These are phyloP conservation scores for Aureobasidium sp. DNA, from an alignment of 2,329 filamentous ascomycete genomes.

Conservation along the genomic window DNA sequence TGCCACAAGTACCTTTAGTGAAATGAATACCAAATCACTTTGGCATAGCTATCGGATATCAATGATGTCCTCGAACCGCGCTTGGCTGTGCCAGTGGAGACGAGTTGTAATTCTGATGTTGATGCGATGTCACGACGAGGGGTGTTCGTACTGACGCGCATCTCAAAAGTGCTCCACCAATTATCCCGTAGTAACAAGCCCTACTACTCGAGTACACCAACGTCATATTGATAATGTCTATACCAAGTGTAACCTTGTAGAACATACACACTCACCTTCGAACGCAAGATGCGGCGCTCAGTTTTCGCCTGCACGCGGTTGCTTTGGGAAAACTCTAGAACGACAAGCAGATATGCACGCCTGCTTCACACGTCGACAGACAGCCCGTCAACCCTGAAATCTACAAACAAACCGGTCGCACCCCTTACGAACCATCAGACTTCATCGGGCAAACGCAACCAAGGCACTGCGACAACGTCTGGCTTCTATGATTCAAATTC, in stretches of 20 bases:
- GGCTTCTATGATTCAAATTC: conserved; percentile 7
- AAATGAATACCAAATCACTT: too few species aligned
- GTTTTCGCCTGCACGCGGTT: neutral
- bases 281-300: neutral
- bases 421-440: neutral
- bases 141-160: neutral
- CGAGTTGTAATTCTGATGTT: neutral
- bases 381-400: neutral
- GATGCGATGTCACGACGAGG: neutral
- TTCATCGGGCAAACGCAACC: neutral
- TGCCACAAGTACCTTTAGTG: too few species aligned
- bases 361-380: neutral
- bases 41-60: neutral
- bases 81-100: neutral
- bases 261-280: neutral
- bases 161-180: neutral
- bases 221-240: neutral
- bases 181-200: neutral
- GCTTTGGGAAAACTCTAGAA: neutral
- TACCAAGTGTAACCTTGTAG: neutral
- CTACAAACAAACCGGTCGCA: neutral
- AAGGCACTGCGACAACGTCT: neutral
- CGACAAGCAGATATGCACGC: neutral
- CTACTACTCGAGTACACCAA: neutral
- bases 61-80: neutral